Evolutionary conservation across 331 rosid species (phyloP), one percentile per base, ranked within the genome.

Genomic region (Quercus lobata): DNA sequence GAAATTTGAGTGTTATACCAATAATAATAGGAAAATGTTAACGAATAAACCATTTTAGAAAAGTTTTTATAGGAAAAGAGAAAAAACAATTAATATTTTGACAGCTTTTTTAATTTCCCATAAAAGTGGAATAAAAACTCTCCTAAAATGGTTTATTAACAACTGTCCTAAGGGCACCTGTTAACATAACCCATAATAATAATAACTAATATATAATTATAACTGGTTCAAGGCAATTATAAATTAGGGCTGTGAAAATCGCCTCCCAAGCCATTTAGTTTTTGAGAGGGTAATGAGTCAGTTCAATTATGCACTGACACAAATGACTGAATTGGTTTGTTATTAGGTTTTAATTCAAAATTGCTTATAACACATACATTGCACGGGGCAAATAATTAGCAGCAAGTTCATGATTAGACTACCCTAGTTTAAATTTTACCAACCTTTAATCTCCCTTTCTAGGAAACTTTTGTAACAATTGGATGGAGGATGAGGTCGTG

Each of bases 161-260:
- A 37, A 37, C 10, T 37, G 0, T 2, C 10, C 0, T 37, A 37
- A 7, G 11, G 11, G 44, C 44, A 37, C 44, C 1, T 0, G 0
- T 37, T 7, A 37, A 37, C 44, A 37, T 37, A 0, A 37, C 2
- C 2, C 2, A 37, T 37, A 37, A 37, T 37, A 37, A 5, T 25
- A 62, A 62, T 25, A 27, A 5, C 15, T 25, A 62, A 27, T 27
- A 62, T 12, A 27, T 5, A 5, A n/a, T 14, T 63, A 29, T 29
- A 63, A 63, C 7, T 9, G 22, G 2, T 35, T 29, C 5, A 17
- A 66, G 49, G 24, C 35, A 66, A 17, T 18, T 66, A 66, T 18
- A 34, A 66, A 3, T 18, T 32, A 32, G 71, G n/a, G 41, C 21
- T 1, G 21, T 30, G 19, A 7, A 62, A 27, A 15, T 27, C 3